phyloP scores from a whole-genome alignment of 352 stramenopile species.

The Pythium myriotylum region DNA sequence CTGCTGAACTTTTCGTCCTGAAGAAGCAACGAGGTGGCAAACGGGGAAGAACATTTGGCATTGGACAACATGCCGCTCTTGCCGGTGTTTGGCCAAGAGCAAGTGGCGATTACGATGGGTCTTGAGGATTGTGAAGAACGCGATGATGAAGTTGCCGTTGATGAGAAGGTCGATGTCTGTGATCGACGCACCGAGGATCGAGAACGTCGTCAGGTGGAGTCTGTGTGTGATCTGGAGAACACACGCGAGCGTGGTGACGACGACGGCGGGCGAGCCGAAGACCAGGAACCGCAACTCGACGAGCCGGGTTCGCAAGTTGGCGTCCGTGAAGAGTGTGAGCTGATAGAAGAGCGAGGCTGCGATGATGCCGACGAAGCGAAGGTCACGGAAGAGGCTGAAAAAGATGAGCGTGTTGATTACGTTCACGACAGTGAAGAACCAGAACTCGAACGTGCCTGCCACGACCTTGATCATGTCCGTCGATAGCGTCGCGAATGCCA shows the following conservation, averaged over 20 bases:
- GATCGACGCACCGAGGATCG: conserved; percentile 3
- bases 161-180: conserved; percentile 20
- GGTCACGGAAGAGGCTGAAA: conserved; percentile 12
- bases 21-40: neutral
- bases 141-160: conserved; percentile 25
- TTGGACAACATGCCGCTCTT: conserved; percentile 18
- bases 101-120: conserved; percentile 23
- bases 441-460: conserved; percentile 22
- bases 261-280: conserved; percentile 12
- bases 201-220: conserved; percentile 2
- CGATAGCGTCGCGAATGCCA: conserved; percentile 9
- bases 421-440: conserved; percentile 23
- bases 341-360: conserved; percentile 13
- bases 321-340: conserved; percentile 18
- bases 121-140: conserved; percentile 24
- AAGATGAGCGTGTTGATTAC: conserved; percentile 19
- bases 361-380: conserved; percentile 12
- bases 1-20: neutral
- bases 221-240: conserved; percentile 7
- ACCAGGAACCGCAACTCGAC: conserved; percentile 23
- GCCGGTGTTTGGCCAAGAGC: conserved; percentile 8
- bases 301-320: conserved; percentile 19
- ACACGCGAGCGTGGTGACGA: conserved; percentile 7
- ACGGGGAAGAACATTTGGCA: conserved; percentile 25
- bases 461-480: conserved; percentile 17